phyloP scores from a whole-genome alignment of 2,329 filamentous ascomycete genomes.

The Monosporascus sp. region DNA sequence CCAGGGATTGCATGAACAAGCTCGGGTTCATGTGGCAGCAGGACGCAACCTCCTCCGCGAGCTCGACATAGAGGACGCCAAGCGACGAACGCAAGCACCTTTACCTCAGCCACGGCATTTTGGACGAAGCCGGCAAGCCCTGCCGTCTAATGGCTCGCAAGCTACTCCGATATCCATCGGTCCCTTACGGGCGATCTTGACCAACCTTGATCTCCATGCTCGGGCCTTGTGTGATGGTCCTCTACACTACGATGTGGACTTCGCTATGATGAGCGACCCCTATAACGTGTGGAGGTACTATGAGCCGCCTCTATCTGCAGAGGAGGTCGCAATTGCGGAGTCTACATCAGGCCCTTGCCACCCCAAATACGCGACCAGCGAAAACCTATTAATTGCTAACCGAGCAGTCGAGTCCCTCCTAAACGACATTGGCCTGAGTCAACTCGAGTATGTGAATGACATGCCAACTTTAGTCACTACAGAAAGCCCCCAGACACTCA shows the following conservation, averaged over 20 bases:
- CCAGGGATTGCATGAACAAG: constrained; percentile 10
- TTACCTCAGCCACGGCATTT: neutral
- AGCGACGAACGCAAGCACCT: neutral
- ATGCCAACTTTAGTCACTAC: neutral
- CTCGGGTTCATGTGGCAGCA: constrained; percentile 6
- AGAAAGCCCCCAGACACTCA: no score
- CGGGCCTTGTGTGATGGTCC: constrained; percentile 1
- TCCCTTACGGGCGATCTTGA: constrained; percentile 1
- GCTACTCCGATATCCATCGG: constrained; percentile 1
- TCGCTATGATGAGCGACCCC: neutral
- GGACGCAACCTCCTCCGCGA: constrained; percentile 5
- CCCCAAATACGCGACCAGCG: neutral
- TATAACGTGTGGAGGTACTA: constrained; percentile 8
- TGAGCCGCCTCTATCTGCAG: neutral
- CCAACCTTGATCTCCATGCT: constrained; percentile 1
- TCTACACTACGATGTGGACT: neutral
- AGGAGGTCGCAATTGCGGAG: neutral
- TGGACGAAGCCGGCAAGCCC: neutral
- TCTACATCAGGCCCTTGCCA: neutral
- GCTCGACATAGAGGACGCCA: neutral
- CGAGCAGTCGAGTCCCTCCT: constrained; percentile 4
- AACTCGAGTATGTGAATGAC: neutral
- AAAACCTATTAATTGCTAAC: constrained; percentile 4
- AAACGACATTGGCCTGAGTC: constrained; percentile 2
- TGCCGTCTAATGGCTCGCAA: neutral